Conservation (phyloP, 306 rosid genomes). For the Begonia fuchsioides region DNA sequence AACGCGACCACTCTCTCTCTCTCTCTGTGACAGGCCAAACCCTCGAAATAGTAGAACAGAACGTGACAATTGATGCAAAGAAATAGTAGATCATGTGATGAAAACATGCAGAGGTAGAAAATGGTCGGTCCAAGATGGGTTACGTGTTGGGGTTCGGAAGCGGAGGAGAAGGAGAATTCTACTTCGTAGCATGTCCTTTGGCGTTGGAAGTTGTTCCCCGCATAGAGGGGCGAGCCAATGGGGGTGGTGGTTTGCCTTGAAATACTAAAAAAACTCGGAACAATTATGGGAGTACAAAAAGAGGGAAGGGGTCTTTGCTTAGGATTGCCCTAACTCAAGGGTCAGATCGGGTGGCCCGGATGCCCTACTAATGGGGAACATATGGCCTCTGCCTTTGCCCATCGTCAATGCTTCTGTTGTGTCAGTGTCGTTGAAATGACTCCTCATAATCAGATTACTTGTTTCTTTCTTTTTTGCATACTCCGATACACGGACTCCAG, state of each 20-base stretch:
- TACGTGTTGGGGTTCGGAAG: neutral
- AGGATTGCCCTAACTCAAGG: no score
- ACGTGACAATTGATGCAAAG: no score
- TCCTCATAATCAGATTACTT: no score
- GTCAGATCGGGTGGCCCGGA: neutral
- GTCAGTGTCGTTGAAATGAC: no score
- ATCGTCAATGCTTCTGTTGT: no score
- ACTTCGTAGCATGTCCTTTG: neutral
- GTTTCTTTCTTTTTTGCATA: no score
- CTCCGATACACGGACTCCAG: no score
- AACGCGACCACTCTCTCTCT: neutral
- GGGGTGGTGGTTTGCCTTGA: neutral
- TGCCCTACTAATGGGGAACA: constrained; percentile 2
- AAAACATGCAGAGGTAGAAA: neutral
- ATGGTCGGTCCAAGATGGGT: neutral
- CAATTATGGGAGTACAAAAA: no score
- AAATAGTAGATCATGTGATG: neutral
- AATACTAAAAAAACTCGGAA: neutral
- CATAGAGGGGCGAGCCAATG: neutral
- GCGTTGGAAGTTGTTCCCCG: constrained; percentile 1
- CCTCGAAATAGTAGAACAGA: neutral
- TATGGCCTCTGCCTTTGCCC: neutral
- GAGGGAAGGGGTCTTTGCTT: no score
- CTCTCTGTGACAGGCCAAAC: neutral
- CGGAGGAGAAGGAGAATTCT: neutral